Base-by-base conservation (phyloP, 2,329 filamentous ascomycete species). In the Coleophoma cylindrospora region DNA sequence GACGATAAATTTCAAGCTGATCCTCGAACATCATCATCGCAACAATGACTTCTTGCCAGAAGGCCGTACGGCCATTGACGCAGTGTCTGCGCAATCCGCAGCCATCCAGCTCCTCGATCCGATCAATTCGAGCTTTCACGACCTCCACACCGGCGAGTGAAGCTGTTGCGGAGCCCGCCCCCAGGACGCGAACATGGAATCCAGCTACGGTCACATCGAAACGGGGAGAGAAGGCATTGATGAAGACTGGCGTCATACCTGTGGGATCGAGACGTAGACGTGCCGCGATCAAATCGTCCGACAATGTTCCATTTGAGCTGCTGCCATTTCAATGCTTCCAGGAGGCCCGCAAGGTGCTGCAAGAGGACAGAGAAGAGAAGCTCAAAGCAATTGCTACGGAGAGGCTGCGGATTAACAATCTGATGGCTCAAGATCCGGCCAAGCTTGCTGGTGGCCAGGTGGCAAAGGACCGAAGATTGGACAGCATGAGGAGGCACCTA, bases 261-360 rank as follows among this genome's bases (percentile, higher is more conserved):
- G 75, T 96, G 61, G 91, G 91, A 46, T 95, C 91, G 43, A 84
- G 91, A 60, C 83, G 91, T 75, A 86, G 91, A 55, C 86, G 92
- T 66, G 81, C 83, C 27, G 87, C 87, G 27, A 68, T 91, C 53
- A 82, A 77, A 62, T 80, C 73, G 61, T 71, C 77, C 54, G 79
- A 86, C 61, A 73, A 96, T 45, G 57, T 67, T 32, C 90, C 91
- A 22, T 96, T 99, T 66, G 90, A 96, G 74, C 87, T 92, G 66
- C 75, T 99, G 58, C 94, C 94, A 15, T 99, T 95, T 73, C 92
- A 97, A 77, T 94, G 89, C 70, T 99, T 97, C 74, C 94, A 99
- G 71, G 91, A 96, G 73, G 94, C 94, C 38, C 83, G 91, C 55
- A 89, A 90, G 66, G 71, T 97, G 45, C 74, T 99, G 50, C 77